Percentiles rank a stretch among this genome's conserved stretches.
These are phyloP conservation scores for Calonectria henricotiae DNA, from an alignment of 2,329 filamentous ascomycete species.

Conservation along the genomic window DNA sequence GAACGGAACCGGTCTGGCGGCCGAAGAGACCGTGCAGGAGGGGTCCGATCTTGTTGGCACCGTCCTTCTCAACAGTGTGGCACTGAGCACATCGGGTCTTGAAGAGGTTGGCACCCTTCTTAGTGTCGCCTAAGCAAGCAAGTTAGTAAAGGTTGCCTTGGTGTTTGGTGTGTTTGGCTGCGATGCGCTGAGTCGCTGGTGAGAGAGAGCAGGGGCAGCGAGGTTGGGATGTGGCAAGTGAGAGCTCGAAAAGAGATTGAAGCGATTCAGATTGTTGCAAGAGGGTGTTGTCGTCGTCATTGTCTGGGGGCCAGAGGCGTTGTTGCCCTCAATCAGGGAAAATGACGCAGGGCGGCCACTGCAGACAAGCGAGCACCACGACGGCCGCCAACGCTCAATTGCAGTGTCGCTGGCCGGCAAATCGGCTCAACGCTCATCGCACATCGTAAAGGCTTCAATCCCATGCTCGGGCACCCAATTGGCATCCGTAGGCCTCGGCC, in stretches of 20 bases:
- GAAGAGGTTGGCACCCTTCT: constrained; percentile 99
- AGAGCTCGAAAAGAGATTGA: constrained; percentile 20
- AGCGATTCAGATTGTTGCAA: constrained; percentile 27
- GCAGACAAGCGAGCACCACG: constrained; percentile 34
- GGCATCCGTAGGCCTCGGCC: constrained; percentile 36
- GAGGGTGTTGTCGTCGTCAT: constrained; percentile 36
- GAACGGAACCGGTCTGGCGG: constrained; percentile 92
- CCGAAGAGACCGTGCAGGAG: constrained; percentile 98
- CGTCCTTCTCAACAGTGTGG: constrained; percentile 93
- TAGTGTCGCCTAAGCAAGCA: constrained; percentile 80
- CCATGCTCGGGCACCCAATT: constrained; percentile 44
- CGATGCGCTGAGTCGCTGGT: constrained; percentile 6
- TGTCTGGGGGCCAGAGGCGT: constrained; percentile 39
- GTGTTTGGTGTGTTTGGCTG: constrained; percentile 10
- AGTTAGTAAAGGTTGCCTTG: constrained; percentile 51
- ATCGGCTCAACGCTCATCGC: constrained; percentile 28
- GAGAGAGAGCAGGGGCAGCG: not conserved
- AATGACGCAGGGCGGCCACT: constrained; percentile 56
- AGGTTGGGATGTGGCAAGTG: not conserved
- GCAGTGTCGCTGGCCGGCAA: constrained; percentile 19
- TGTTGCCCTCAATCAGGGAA: constrained; percentile 46
- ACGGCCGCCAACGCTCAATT: constrained; percentile 11
- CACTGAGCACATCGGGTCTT: constrained; percentile 99
- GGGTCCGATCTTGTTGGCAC: constrained; percentile 98
- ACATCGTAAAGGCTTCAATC: constrained; percentile 29